Evolutionary conservation across 139 green algal species (phyloP).

Genomic region (Chlamydomonas schloesseri): DNA sequence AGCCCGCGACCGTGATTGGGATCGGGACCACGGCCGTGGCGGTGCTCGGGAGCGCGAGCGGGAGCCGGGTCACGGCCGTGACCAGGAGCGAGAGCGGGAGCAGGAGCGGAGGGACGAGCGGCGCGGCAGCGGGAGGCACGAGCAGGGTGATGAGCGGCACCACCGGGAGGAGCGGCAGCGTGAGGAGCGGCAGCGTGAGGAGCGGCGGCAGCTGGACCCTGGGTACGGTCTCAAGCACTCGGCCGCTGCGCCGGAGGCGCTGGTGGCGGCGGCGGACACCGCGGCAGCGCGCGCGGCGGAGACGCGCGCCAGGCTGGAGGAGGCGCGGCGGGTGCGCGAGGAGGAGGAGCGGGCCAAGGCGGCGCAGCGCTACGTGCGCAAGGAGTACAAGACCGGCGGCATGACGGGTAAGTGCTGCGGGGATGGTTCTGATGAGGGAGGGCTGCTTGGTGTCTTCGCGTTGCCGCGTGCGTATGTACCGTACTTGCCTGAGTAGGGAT

Average conservation of each 20-base stretch:
- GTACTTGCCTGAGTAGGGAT: too few relatives aligned
- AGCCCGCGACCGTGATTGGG: too few relatives aligned
- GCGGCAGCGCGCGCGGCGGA: conserved; percentile 46
- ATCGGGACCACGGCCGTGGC: too few relatives aligned
- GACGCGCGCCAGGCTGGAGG: conserved; percentile 74
- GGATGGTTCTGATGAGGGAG: too few relatives aligned
- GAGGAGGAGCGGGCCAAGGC: conserved; percentile 73
- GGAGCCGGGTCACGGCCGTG: not conserved
- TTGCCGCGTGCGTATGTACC: too few relatives aligned
- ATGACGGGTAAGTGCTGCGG: conserved; percentile 53
- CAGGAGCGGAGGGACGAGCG: conserved; percentile 6
- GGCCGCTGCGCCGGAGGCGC: conserved; percentile 17
- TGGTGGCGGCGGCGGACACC: not conserved
- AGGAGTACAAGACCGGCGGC: conserved; percentile 71
- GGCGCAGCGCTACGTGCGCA: conserved; percentile 55
- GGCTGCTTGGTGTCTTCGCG: too few relatives aligned
- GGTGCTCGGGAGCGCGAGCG: too few relatives aligned
- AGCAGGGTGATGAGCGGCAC: not conserved
- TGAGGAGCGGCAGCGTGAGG: not conserved
- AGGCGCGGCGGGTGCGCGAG: conserved; percentile 65
- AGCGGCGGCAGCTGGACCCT: too few relatives aligned
- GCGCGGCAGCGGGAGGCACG: not conserved
- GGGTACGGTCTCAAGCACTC: conserved; percentile 53
- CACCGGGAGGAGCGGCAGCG: not conserved
- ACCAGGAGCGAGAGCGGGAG: not conserved